Evolutionary conservation across 2,329 filamentous ascomycete genomes (phyloP), one percentile per base, ranked within the genome.

Genomic region (Albophoma yamanashiensis): DNA sequence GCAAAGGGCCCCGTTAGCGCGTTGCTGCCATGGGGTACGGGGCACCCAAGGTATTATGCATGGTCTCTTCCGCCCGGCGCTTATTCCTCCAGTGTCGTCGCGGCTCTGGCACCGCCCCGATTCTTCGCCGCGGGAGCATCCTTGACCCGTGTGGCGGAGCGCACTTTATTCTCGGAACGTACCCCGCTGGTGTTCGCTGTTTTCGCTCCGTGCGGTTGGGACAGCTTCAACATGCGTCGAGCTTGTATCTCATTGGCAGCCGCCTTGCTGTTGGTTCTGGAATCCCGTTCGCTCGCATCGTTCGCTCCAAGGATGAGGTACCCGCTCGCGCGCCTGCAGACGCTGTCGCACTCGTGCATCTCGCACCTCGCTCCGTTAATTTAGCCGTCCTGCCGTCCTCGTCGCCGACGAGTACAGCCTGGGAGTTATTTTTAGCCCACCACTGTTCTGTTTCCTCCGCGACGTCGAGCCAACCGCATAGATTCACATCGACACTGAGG

Each of bases 21-120:
- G 22, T 36, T 15, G 12, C 55, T n/a, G 42, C 39, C 4, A 14
- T n/a, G 3, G 27, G 11, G 38, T 17, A 31, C 27, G 27, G 27
- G 5, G 27, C n/a, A n/a, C n/a, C n/a, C n/a, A n/a, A n/a, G n/a
- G n/a, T n/a, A n/a, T n/a, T n/a, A 4, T 55, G 25, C 50, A 45
- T 11, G 53, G 57, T 38, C 58, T 27, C 27, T 15, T 40, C 6
- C 39, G 38, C 20, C 43, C 31, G 55, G 58, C 58, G 58, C 58
- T 60, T 60, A 60, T 34, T 47, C 45, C 58, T 45, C 58, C 58
- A 52, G 55, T 59, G 40, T n/a, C 38, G 53, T 40, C 36, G 58
- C 40, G 27, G 50, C n/a, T 40, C 22, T 40, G 15, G 45, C 25
- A 50, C 45, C 15, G 55, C 36, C 55, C 38, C 14, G 31, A 56